phyloP scores from a whole-genome alignment of 805 yeast genomes.

The Komagataella kurtzmanii region DNA sequence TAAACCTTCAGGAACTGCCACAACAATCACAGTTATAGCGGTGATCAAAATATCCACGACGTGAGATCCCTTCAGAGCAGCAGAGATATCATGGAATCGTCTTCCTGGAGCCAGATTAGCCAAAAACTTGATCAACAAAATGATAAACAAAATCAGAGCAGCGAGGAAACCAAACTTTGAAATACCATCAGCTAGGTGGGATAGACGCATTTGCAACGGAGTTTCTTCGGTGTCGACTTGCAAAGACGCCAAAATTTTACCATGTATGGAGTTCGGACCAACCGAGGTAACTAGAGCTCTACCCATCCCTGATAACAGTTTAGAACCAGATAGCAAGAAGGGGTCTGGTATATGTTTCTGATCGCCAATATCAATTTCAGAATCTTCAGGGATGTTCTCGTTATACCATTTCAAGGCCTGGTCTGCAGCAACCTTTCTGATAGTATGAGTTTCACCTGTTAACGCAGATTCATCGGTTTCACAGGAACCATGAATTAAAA shows the following conservation, averaged over 20 bases:
- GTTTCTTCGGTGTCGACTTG: constrained; percentile 70
- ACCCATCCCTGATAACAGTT: constrained; percentile 76
- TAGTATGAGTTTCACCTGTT: constrained; percentile 87
- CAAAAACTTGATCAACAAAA: constrained; percentile 65
- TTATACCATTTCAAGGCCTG: constrained; percentile 20
- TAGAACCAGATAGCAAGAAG: constrained; percentile 84
- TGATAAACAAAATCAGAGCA: constrained; percentile 68
- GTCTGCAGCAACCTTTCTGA: constrained; percentile 50
- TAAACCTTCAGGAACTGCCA: constrained; percentile 98
- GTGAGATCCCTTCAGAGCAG: constrained; percentile 72
- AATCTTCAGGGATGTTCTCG: constrained; percentile 11
- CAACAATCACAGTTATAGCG: constrained; percentile 86
- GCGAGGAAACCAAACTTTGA: constrained; percentile 89
- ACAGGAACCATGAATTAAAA: constrained; percentile 59
- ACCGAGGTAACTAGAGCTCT: constrained; percentile 80
- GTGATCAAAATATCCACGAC: constrained; percentile 82
- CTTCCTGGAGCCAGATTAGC: constrained; percentile 45
- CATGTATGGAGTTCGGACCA: constrained; percentile 82
- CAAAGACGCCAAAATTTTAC: constrained; percentile 78
- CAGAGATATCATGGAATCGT: constrained; percentile 24
- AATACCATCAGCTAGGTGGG: constrained; percentile 79
- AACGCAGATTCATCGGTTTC: constrained; percentile 88
- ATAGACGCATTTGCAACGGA: constrained; percentile 76
- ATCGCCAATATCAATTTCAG: constrained; percentile 24
- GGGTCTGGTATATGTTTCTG: constrained; percentile 48